Evolutionary conservation across 257 asterid genomes (phyloP).

Genomic region (Solanum sejunctum): DNA sequence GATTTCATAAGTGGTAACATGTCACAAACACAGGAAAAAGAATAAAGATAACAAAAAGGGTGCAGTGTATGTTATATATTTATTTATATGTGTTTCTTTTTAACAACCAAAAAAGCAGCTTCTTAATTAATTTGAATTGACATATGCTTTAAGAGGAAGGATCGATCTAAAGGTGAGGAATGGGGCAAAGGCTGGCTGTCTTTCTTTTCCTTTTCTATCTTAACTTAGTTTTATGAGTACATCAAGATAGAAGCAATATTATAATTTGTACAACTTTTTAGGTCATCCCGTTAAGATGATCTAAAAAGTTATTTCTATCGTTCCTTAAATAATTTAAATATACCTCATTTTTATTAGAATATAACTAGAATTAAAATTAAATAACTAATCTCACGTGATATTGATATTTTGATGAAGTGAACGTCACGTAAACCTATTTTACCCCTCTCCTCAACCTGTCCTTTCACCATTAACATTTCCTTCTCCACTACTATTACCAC

Average conservation of each 20-base stretch:
- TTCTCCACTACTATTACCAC: too few relatives aligned
- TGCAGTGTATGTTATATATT: not conserved
- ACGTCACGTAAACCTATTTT: not conserved
- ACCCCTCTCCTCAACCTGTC: not conserved
- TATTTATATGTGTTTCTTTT: not conserved
- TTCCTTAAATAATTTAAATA: not conserved
- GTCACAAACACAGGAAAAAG: conserved; percentile 27
- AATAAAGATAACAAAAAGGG: conserved; percentile 31
- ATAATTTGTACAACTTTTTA: not conserved
- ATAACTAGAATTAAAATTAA: not conserved
- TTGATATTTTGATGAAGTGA: not conserved
- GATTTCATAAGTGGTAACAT: conserved; percentile 29
- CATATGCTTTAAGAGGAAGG: conserved; percentile 50
- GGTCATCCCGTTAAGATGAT: not conserved
- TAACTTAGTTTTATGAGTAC: not conserved
- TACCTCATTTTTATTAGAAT: not conserved
- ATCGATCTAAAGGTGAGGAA: conserved; percentile 33
- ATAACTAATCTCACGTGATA: not conserved
- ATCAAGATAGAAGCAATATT: not conserved
- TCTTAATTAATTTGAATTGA: conserved; percentile 25
- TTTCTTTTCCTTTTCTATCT: not conserved
- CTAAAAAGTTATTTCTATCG: not conserved
- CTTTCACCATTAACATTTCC: too few relatives aligned
- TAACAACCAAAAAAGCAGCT: conserved; percentile 23
- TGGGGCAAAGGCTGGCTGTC: not conserved